Conservation (phyloP, 2,329 filamentous ascomycete genomes). For the Colletotrichum shisoi region DNA sequence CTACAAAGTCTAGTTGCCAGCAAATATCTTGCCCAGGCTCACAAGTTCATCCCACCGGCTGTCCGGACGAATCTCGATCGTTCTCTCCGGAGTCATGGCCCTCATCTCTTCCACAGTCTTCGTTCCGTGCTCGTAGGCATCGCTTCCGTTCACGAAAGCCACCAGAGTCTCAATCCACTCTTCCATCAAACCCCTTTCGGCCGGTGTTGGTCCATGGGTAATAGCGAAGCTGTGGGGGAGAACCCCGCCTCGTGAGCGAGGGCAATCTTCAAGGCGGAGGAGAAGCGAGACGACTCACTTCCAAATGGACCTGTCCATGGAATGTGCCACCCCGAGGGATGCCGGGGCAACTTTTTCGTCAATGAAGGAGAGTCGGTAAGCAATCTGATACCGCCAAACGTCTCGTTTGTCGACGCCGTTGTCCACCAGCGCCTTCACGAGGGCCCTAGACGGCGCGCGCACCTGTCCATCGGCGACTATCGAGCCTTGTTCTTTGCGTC, state of each 20-base stretch:
- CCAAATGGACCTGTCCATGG: constrained; percentile 55
- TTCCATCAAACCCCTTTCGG: constrained; percentile 49
- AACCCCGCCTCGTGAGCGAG: not conserved
- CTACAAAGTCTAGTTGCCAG: constrained; percentile 26
- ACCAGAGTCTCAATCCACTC: constrained; percentile 51
- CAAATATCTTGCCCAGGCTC: constrained; percentile 44
- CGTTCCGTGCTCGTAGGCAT: constrained; percentile 48
- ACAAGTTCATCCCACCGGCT: constrained; percentile 48
- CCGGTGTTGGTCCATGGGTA: constrained; percentile 49
- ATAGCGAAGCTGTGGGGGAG: constrained; percentile 48
- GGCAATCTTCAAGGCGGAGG: not conserved
- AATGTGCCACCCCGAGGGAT: constrained; percentile 49
- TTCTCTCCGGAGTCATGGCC: constrained; percentile 46
- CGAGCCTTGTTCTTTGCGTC: not conserved
- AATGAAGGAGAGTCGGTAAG: constrained; percentile 54
- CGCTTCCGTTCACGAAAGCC: constrained; percentile 50
- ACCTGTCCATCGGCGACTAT: constrained; percentile 55
- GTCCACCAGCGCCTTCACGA: constrained; percentile 45
- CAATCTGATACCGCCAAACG: constrained; percentile 55
- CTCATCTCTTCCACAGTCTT: constrained; percentile 48
- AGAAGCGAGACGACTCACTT: constrained; percentile 47
- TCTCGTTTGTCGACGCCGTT: constrained; percentile 48
- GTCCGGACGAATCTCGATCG: constrained; percentile 49
- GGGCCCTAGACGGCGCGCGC: constrained; percentile 48
- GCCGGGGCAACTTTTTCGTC: constrained; percentile 50